Evolutionary conservation across 1,284 basidiomycete species (phyloP), one percentile per base, ranked within the genome.

Genomic region (Afroboletus lepidellus): DNA sequence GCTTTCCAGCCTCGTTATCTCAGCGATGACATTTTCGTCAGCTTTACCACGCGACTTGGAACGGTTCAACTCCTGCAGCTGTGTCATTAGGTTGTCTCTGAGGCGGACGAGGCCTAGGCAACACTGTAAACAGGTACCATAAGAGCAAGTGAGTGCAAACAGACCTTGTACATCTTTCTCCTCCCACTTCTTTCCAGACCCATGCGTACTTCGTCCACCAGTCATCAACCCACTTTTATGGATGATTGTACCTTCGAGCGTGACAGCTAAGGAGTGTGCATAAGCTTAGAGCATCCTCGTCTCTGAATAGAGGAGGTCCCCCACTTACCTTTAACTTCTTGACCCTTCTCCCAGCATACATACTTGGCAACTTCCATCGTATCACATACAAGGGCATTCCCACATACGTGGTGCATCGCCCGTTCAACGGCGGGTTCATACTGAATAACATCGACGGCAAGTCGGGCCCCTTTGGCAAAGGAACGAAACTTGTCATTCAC

Each of bases 181-280:
- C 54, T 95, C 92, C 87, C 94, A 98, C 64, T 92, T 92, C 71
- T 91, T 87, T 45, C 80, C 79, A 33, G 72, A 81, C 34, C 77
- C 79, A 58, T 86, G 84, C 0, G 85, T 81, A 56, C 91, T 92
- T 30, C 85, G 78, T 39, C 97, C 97, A 74, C 97, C 97, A 32
- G 97, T 99, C 66, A 99, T 99, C 42, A 97, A 75, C 61, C 97
- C 97, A 60, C 90, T 94, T 77, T 96, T 97, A 72, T 99, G 97
- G 48, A 99, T 98, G 51, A 99, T 78, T 0, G 95, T 98, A 0
- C 97, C 97, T 44, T 99, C 95, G 37, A 99, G 77, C 0, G 97
- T 96, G 11, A 99, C 96, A 54, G 95, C 95, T 97, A 58, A 45
- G 50, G n/a, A 51, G 11, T 13, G 30, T 8, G 38, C 18, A 32